Evolutionary conservation across 2,329 filamentous ascomycete species (phyloP), one percentile per base, ranked within the genome.

Genomic region (Ophiostoma australiae): DNA sequence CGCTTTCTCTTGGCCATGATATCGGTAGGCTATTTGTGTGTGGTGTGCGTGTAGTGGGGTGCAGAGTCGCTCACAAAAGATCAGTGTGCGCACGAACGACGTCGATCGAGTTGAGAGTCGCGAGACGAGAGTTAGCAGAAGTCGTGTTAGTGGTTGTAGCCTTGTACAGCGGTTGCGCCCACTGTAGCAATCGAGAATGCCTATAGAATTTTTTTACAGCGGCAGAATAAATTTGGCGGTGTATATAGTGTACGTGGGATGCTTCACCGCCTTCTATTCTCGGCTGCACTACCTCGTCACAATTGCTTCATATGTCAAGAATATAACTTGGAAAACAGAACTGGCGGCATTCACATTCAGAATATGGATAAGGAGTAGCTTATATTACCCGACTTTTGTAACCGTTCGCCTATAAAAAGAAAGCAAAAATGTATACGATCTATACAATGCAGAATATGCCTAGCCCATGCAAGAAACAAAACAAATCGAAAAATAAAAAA

Each of bases 1-100:
- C 73, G 70, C 72, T 74, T 74, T 41, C 73, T 69, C 52, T 74
- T 74, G 44, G 15, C 72, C 73, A 74, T 74, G 39, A 10, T 70
- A 8, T 66, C 27, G 37, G n/a, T 23, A 2, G 4, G 1, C 2
- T 37, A 7, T 27, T 4, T 17, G 23, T 27, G 23, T 31, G 6
- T 27, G 7, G 4, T 23, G 41, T 37, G 15, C 20, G 58, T 44
- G 5, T 44, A 20, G 20, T 70, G 31, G 13, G 17, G 17, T 65
- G 20, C 13, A 13, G 7, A 35, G n/a, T n/a, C 1, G 17, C 7
- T 48, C n/a, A n/a, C 52, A 27, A 17, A 27, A 15, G 11, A 1
- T 27, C 52, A 7, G 10, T 58, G 52, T 58, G 10, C 3, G n/a
- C 13, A 13, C n/a, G 10, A 27, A 10, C 52, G 23, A 31, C 8